A percentile compares a stretch with the other conserved stretches of the same genome.
Evolutionary conservation across 164 flowering plant genomes (phyloP).

Genomic region (Chloranthus sessilifolius): DNA sequence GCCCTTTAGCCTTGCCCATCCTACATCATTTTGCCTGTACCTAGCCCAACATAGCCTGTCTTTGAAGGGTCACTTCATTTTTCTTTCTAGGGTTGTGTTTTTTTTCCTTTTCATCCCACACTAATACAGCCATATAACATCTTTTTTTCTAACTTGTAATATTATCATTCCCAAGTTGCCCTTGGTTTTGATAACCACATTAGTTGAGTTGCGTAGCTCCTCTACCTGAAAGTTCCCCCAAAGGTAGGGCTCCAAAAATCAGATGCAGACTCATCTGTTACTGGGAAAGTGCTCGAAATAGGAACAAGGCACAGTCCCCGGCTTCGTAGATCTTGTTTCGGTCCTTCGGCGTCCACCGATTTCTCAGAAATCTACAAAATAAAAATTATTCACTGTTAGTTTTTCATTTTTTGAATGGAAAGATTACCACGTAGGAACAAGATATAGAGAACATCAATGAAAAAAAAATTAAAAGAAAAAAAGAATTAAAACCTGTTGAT

Average conservation of each 20-base stretch:
- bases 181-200: conserved; percentile 20
- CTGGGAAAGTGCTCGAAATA: conserved; percentile 59
- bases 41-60: conserved; percentile 31
- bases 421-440: no score
- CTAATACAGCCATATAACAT: conserved; percentile 5
- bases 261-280: conserved; percentile 47
- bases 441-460: background rate
- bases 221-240: conserved; percentile 65
- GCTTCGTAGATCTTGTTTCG: conserved; percentile 56
- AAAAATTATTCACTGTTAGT: background rate
- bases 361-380: conserved; percentile 34
- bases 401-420: no score
- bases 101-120: conserved; percentile 1
- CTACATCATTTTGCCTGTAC: conserved; percentile 42
- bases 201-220: background rate
- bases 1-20: conserved; percentile 31
- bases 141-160: conserved; percentile 6
- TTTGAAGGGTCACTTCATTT: conserved; percentile 13
- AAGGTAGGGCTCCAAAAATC: conserved; percentile 77
- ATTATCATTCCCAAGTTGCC: conserved; percentile 31
- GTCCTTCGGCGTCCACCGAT: conserved; percentile 40
- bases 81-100: background rate
- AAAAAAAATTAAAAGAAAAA: background rate
- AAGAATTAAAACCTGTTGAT: conserved; percentile 38
- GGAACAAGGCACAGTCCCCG: conserved; percentile 74